A percentile compares a stretch with the other conserved stretches of the same genome.
These are phyloP conservation scores for Xylaria scruposa DNA, from an alignment of 495 filamentous ascomycete species.

Conservation along the genomic window DNA sequence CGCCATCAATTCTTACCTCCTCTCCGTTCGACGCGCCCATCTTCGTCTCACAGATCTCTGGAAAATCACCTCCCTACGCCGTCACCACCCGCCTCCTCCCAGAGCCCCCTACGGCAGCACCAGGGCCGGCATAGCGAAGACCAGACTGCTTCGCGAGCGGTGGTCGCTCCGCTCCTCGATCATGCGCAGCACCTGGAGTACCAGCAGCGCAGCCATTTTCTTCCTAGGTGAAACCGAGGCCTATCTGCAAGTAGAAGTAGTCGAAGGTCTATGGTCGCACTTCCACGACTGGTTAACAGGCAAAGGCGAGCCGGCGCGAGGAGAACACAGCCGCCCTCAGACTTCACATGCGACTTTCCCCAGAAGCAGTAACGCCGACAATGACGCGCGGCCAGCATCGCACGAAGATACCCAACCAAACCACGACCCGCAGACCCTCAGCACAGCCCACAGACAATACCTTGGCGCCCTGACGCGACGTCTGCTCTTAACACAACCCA, in stretches of 20 bases:
- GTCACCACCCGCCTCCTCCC: slow-evolving; percentile 74
- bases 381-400: neutral
- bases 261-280: slow-evolving; percentile 78
- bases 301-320: slow-evolving; percentile 31
- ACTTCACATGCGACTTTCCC: slow-evolving; percentile 15
- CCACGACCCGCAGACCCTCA: slow-evolving; percentile 82
- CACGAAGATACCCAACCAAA: slow-evolving; percentile 30
- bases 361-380: slow-evolving; percentile 13
- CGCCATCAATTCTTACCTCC: slow-evolving; percentile 82
- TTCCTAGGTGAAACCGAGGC: slow-evolving; percentile 83
- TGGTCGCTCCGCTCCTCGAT: slow-evolving; percentile 63
- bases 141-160: slow-evolving; percentile 62
- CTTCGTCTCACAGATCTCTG: slow-evolving; percentile 81
- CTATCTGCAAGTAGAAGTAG: slow-evolving; percentile 89
- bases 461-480: slow-evolving; percentile 68
- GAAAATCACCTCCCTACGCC: slow-evolving; percentile 78
- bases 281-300: slow-evolving; percentile 58
- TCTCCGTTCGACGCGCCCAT: slow-evolving; percentile 82
- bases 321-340: slow-evolving; percentile 24
- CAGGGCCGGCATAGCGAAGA: slow-evolving; percentile 59
- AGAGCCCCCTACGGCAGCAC: slow-evolving; percentile 68
- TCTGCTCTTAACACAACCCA: slow-evolving; percentile 71
- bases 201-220: slow-evolving; percentile 80
- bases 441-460: slow-evolving; percentile 77
- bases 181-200: slow-evolving; percentile 87